Conservation (phyloP, 2,329 filamentous ascomycete genomes). For the Aspergillus pseudoglaucus region DNA sequence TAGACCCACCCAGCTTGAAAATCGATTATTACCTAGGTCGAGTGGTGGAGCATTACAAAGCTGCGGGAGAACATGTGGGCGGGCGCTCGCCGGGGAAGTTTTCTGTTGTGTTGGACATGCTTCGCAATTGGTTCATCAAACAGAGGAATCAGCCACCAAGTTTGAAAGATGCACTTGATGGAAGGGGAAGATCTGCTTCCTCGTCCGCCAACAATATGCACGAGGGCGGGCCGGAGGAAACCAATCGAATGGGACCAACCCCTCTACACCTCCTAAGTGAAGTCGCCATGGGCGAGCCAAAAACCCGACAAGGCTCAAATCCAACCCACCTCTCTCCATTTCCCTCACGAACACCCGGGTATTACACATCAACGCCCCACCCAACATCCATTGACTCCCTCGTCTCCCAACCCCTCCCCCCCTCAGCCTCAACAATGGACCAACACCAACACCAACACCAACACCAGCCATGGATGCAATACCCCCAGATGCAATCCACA, state of each 20-base stretch:
- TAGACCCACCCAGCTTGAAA: slow-evolving; percentile 62
- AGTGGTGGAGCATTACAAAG: slow-evolving; percentile 62
- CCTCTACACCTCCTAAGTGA: slow-evolving; percentile 34
- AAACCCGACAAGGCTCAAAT: neutral
- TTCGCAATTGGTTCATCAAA: slow-evolving; percentile 60
- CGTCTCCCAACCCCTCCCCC: slow-evolving; percentile 7
- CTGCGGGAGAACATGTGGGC: slow-evolving; percentile 56
- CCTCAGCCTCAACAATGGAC: neutral
- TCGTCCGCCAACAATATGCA: neutral
- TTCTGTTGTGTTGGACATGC: slow-evolving; percentile 61
- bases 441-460: slow-evolving; percentile 1
- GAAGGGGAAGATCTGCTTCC: neutral
- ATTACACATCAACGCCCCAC: neutral
- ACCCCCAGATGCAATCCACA: neutral
- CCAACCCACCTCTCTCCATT: slow-evolving; percentile 2
- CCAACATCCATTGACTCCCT: slow-evolving; percentile 4
- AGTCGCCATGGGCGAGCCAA: slow-evolving; percentile 34
- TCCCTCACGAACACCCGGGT: neutral
- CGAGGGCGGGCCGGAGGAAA: neutral
- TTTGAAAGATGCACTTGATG: slow-evolving; percentile 19
- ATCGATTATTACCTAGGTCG: slow-evolving; percentile 60
- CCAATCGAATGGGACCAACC: slow-evolving; percentile 17
- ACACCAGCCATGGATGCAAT: neutral
- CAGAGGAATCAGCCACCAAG: slow-evolving; percentile 36
- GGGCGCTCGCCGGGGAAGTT: slow-evolving; percentile 65